Evolutionary conservation across 331 rosid genomes (phyloP).

Genomic region (Arachis monticola): DNA sequence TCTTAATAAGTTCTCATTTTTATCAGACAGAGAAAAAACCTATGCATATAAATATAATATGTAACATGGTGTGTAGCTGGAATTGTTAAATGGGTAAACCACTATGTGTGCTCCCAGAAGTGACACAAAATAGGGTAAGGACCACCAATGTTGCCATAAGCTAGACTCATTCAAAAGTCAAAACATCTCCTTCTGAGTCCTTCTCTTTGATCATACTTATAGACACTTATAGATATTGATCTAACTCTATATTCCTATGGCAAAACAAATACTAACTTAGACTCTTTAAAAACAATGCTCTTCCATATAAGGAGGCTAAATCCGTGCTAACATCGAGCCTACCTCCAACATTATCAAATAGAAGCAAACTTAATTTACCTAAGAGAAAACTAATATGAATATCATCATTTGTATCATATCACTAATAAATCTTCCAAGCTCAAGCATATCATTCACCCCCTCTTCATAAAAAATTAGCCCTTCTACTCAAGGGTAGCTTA

Average conservation of each 20-base stretch:
- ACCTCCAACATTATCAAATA: constrained; percentile 15
- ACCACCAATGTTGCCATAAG: background rate
- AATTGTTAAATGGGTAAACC: constrained; percentile 3
- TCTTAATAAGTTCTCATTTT: too few relatives aligned
- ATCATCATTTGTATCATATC: background rate
- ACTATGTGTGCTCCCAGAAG: background rate
- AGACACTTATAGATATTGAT: constrained; percentile 4
- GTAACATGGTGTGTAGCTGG: background rate
- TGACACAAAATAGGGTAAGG: constrained; percentile 24
- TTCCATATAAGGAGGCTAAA: constrained; percentile 17
- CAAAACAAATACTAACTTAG: background rate
- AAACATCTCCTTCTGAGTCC: background rate
- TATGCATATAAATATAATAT: too few relatives aligned
- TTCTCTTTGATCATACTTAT: constrained; percentile 8
- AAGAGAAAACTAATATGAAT: constrained; percentile 2
- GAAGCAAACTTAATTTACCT: constrained; percentile 6
- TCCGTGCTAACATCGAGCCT: constrained; percentile 18
- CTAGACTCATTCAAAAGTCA: background rate
- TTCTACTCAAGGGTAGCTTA: background rate
- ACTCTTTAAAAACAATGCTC: background rate
- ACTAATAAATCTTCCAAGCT: background rate
- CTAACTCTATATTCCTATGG: constrained; percentile 10
- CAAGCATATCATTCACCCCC: constrained; percentile 1
- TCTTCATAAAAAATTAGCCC: background rate
- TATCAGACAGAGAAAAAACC: too few relatives aligned